Evolutionary conservation across 2,329 filamentous ascomycete genomes (phyloP).

Genomic region (Xylaria sp.): DNA sequence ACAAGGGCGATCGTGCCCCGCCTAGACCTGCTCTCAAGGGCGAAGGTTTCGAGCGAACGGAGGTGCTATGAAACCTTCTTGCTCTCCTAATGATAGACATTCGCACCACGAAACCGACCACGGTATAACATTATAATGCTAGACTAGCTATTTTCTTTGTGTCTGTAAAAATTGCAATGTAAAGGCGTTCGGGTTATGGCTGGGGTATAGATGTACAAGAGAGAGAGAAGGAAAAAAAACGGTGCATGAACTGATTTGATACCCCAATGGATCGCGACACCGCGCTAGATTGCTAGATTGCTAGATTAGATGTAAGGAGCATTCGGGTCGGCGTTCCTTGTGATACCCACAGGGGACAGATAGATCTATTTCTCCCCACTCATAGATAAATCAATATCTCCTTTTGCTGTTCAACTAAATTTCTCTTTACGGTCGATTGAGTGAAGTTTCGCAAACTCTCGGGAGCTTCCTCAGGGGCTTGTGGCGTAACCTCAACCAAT

Average conservation of each 20-base stretch:
- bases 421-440: background rate
- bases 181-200: conserved; percentile 20
- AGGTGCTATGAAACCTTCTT: conserved; percentile 69
- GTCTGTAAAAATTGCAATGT: conserved; percentile 17
- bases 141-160: conserved; percentile 7
- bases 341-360: conserved; percentile 10
- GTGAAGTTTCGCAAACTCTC: no score
- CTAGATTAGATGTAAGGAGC: conserved; percentile 23
- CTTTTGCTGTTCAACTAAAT: background rate
- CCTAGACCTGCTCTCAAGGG: conserved; percentile 75
- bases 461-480: background rate
- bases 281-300: conserved; percentile 29
- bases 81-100: background rate
- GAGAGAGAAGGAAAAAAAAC: background rate
- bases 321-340: conserved; percentile 24
- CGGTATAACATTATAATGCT: background rate
- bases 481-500: background rate
- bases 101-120: background rate
- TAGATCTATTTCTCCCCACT: conserved; percentile 30
- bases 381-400: conserved; percentile 6
- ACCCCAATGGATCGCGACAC: conserved; percentile 33
- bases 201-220: conserved; percentile 1
- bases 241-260: conserved; percentile 23
- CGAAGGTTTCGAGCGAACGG: conserved; percentile 83
- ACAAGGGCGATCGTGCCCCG: conserved; percentile 72